Conservation (phyloP, 805 yeast genomes). For the Zygotorulaspora florentina region DNA sequence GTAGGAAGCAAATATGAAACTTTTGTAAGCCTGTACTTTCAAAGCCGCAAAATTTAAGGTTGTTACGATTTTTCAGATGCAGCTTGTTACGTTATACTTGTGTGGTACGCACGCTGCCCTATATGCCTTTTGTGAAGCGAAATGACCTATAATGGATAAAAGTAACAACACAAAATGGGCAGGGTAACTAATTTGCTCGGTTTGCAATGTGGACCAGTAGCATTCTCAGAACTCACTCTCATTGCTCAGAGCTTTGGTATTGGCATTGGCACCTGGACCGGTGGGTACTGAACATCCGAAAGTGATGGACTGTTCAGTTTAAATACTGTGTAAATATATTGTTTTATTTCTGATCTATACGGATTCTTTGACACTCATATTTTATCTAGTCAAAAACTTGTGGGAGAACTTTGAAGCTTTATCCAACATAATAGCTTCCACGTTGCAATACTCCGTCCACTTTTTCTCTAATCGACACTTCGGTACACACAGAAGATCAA, state of each 20-base stretch:
- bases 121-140: too few relatives aligned
- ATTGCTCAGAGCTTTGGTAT: background rate
- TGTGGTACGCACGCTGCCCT: too few relatives aligned
- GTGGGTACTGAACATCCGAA: background rate
- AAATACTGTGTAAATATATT: background rate
- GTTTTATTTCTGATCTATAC: background rate
- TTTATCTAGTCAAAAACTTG: background rate
- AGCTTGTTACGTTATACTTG: too few relatives aligned
- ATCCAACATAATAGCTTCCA: background rate
- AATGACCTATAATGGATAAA: slow-evolving; percentile 1
- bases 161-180: slow-evolving; percentile 3
- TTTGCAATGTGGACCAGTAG: background rate
- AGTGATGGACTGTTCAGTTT: background rate
- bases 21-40: background rate
- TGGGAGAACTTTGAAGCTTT: background rate
- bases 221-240: background rate
- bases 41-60: background rate
- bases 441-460: background rate
- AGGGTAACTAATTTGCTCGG: slow-evolving; percentile 6
- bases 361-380: background rate
- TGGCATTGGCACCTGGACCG: background rate
- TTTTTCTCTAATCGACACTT: too few relatives aligned
- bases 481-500: too few relatives aligned
- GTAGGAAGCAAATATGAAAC: background rate
- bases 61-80: too few relatives aligned